Evolutionary conservation across 345 rosid species (phyloP).

Genomic region (Hibiscus mutabilis): DNA sequence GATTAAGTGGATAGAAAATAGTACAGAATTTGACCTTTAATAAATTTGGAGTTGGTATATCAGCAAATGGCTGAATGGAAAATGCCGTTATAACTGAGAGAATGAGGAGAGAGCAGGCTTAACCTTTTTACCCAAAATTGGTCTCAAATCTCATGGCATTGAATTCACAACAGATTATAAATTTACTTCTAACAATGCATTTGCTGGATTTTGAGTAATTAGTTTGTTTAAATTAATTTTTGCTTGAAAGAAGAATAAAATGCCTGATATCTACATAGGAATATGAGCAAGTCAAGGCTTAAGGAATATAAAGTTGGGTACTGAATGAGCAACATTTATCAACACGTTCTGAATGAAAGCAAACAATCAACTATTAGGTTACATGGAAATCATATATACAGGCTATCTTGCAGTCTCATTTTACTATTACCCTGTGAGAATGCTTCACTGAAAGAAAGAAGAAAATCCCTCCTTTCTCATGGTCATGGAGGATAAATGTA

Average conservation of each 20-base stretch:
- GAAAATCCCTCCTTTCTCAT: neutral
- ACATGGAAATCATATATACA: slow-evolving; percentile 2
- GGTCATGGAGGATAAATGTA: neutral
- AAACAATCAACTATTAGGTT: neutral
- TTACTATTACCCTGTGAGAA: neutral
- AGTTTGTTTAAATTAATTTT: neutral
- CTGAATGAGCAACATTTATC: neutral
- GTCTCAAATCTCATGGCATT: too few species aligned
- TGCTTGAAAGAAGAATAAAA: neutral
- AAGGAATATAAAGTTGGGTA: neutral
- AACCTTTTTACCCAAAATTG: neutral
- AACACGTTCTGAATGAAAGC: too few species aligned
- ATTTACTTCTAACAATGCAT: neutral
- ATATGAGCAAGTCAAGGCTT: neutral
- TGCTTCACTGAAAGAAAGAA: neutral
- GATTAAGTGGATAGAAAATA: too few species aligned
- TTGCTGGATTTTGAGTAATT: neutral
- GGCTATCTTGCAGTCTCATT: neutral
- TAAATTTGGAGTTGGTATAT: too few species aligned
- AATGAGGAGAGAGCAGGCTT: too few species aligned
- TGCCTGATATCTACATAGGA: neutral
- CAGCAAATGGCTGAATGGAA: too few species aligned
- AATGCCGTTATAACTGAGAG: too few species aligned
- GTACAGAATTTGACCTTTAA: too few species aligned
- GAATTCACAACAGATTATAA: neutral